Conservation (phyloP, 2,329 filamentous ascomycete species). For the Allantophomopsis cytisporea region DNA sequence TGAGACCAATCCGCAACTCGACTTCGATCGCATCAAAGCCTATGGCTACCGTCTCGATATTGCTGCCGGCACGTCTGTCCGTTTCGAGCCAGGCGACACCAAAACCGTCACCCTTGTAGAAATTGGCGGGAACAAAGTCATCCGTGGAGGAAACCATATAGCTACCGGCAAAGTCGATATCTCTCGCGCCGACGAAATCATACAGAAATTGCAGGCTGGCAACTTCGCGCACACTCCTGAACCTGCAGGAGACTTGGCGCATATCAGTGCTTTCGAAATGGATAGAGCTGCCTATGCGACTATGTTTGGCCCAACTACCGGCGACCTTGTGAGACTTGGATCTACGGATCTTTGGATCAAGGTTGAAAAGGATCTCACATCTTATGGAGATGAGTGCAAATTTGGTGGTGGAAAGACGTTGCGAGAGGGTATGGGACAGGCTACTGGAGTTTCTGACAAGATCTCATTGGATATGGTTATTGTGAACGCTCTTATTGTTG, state of each 20-base stretch:
- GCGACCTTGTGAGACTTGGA: slow-evolving; percentile 71
- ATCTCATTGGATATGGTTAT: slow-evolving; percentile 75
- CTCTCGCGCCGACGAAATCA: slow-evolving; percentile 48
- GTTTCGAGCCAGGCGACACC: slow-evolving; percentile 86
- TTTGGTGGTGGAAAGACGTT: slow-evolving; percentile 93
- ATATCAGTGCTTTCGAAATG: slow-evolving; percentile 54
- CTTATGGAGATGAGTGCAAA: slow-evolving; percentile 85
- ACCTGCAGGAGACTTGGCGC: slow-evolving; percentile 34
- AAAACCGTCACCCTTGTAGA: slow-evolving; percentile 85
- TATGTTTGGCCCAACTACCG: slow-evolving; percentile 90
- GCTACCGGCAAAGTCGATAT: slow-evolving; percentile 61
- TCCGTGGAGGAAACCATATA: slow-evolving; percentile 72
- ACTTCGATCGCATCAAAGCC: slow-evolving; percentile 72
- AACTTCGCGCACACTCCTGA: slow-evolving; percentile 71
- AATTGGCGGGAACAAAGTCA: slow-evolving; percentile 68
- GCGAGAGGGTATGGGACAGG: slow-evolving; percentile 91
- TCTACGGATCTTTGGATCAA: slow-evolving; percentile 81
- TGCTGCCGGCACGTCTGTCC: slow-evolving; percentile 76
- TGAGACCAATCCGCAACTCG: slow-evolving; percentile 81
- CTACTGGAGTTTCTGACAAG: slow-evolving; percentile 57
- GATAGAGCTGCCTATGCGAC: slow-evolving; percentile 64
- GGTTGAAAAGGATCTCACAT: slow-evolving; percentile 75
- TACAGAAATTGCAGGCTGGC: slow-evolving; percentile 50
- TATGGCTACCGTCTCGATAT: slow-evolving; percentile 87
- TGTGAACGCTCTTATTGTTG: slow-evolving; percentile 79